These are phyloP conservation scores for Pholiota adiposa DNA, from an alignment of 1,284 basidiomycete species.

Conservation along the genomic window DNA sequence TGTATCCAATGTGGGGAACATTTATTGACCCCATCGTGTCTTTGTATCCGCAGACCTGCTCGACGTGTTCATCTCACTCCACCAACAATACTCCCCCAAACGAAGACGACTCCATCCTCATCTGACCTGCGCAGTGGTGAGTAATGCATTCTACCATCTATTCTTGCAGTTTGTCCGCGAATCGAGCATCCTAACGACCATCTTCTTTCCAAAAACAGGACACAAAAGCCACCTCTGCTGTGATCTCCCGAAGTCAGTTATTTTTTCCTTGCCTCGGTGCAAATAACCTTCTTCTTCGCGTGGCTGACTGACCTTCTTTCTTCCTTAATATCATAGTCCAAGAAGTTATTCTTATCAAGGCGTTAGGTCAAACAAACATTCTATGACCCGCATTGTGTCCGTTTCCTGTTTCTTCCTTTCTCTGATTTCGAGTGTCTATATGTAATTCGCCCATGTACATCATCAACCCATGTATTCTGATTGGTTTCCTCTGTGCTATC, in stretches of 20 bases:
- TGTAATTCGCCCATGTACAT: slow-evolving; percentile 3
- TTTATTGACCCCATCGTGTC: background rate
- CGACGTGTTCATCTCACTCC: slow-evolving; percentile 53
- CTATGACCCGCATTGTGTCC: slow-evolving; percentile 26
- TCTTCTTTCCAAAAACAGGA: slow-evolving; percentile 39
- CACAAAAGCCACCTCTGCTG: slow-evolving; percentile 49
- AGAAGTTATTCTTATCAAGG: slow-evolving; percentile 43
- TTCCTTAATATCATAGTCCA: slow-evolving; percentile 39
- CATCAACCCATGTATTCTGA: background rate
- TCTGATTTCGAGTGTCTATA: background rate
- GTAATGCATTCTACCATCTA: slow-evolving; percentile 22
- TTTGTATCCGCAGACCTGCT: slow-evolving; percentile 45
- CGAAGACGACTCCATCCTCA: slow-evolving; percentile 53
- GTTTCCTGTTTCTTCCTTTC: too few species aligned
- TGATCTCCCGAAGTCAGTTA: slow-evolving; percentile 50
- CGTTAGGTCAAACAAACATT: slow-evolving; percentile 36
- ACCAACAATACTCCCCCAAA: slow-evolving; percentile 50
- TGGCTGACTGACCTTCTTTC: background rate
- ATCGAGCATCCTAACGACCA: slow-evolving; percentile 6
- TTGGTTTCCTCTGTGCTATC: background rate
- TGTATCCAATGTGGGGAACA: background rate
- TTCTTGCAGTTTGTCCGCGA: background rate
- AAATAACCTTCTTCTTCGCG: background rate
- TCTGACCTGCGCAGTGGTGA: slow-evolving; percentile 57
- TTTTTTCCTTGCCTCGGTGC: background rate